phyloP scores from a whole-genome alignment of 2,329 filamentous ascomycete genomes.

The Monosporascus sp. region DNA sequence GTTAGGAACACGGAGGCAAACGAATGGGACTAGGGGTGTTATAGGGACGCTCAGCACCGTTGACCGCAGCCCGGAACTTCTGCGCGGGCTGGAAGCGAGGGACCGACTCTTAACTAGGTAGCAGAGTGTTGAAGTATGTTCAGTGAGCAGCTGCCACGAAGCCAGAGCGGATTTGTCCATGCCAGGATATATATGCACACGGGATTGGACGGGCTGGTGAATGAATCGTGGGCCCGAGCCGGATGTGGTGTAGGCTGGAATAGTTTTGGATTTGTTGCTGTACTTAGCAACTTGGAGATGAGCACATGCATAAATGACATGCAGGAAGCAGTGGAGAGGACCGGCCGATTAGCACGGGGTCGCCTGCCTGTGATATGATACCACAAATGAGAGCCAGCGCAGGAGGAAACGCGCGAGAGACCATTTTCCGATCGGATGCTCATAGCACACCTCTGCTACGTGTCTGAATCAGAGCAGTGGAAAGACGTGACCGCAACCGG shows the following conservation, averaged over 20 bases:
- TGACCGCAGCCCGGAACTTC: too few relatives aligned
- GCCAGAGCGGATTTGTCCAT: background rate
- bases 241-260: conserved; percentile 20
- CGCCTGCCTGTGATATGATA: too few relatives aligned
- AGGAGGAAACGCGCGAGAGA: background rate
- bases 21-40: too few relatives aligned
- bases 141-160: conserved; percentile 8
- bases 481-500: background rate
- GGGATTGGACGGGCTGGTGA: conserved; percentile 18
- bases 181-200: conserved; percentile 11
- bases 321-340: conserved; percentile 16
- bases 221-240: conserved; percentile 13
- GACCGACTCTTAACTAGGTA: background rate
- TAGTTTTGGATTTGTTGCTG: conserved; percentile 1
- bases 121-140: background rate
- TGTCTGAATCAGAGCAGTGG: background rate
- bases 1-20: too few relatives aligned
- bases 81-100: background rate
- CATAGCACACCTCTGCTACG: background rate
- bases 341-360: conserved; percentile 10
- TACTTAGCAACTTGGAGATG: conserved; percentile 16
- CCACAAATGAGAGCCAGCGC: background rate
- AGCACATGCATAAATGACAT: conserved; percentile 25
- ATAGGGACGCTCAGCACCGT: too few relatives aligned
- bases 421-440: background rate